Percentiles rank a stretch among this genome's conserved stretches.
Conservation (phyloP, 768 basidiomycete genomes). For the Tylopilus subfusipes region DNA sequence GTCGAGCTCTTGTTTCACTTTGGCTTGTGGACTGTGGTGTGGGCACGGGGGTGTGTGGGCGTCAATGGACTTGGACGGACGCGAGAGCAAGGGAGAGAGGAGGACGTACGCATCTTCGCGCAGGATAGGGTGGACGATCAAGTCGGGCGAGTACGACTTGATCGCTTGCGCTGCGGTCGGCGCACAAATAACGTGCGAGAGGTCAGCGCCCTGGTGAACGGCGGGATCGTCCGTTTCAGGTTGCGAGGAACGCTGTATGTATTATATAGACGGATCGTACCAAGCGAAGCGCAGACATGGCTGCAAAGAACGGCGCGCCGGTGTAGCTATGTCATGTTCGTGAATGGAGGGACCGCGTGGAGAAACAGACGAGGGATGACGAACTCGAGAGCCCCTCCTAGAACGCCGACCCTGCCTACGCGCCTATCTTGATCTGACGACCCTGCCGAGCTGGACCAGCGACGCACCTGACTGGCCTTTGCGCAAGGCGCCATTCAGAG, state of each 20-base stretch:
- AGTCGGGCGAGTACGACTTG: constrained; percentile 94
- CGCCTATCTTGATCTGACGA: not conserved
- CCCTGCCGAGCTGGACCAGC: not conserved
- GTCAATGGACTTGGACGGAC: not conserved
- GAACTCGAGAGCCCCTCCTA: constrained; percentile 93
- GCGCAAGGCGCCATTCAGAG: constrained; percentile 82
- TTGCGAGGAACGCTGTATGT: not conserved
- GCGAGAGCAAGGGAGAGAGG: not conserved
- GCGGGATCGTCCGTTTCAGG: not conserved
- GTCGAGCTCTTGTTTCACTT: constrained; percentile 51
- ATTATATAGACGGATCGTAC: constrained; percentile 35
- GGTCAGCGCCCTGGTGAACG: constrained; percentile 70
- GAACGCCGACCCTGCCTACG: constrained; percentile 82
- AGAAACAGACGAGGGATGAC: constrained; percentile 22
- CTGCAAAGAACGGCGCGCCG: constrained; percentile 94
- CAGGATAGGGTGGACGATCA: constrained; percentile 96
- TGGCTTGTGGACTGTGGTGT: constrained; percentile 41
- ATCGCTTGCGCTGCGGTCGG: constrained; percentile 89
- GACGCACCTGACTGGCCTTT: constrained; percentile 88
- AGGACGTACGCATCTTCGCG: constrained; percentile 56
- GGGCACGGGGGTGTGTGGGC: too few relatives aligned
- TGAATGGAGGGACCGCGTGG: not conserved
- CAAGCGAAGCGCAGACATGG: constrained; percentile 84
- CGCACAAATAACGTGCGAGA: constrained; percentile 96
- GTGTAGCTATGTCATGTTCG: constrained; percentile 65